Evolutionary conservation across 2,329 filamentous ascomycete genomes (phyloP).

Genomic region (Pezicula rhizophila): DNA sequence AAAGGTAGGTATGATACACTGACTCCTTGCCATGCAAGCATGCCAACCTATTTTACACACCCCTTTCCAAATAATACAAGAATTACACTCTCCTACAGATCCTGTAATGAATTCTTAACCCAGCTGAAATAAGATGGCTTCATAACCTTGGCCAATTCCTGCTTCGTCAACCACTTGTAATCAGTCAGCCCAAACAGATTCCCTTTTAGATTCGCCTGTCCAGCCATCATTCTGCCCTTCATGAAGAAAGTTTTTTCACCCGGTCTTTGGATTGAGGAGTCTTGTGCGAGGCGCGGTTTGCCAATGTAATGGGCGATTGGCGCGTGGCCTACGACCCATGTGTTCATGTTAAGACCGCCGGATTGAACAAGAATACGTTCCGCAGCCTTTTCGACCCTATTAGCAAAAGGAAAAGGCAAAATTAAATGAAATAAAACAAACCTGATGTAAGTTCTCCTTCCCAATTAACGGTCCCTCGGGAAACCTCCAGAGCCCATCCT

Average conservation of each 20-base stretch:
- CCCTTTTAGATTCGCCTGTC: constrained; percentile 73
- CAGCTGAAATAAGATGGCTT: constrained; percentile 63
- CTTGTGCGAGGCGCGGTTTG: constrained; percentile 40
- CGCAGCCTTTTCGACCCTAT: constrained; percentile 57
- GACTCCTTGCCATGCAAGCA: too few relatives aligned
- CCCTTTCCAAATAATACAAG: too few relatives aligned
- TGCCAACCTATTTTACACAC: too few relatives aligned
- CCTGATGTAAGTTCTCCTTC: constrained; percentile 76
- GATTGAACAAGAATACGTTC: constrained; percentile 70
- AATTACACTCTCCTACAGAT: constrained; percentile 46
- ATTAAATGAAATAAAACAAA: constrained; percentile 39
- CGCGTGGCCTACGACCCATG: constrained; percentile 88
- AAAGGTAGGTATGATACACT: too few relatives aligned
- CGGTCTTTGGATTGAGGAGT: constrained; percentile 34
- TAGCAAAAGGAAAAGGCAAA: constrained; percentile 1
- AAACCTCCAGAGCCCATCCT: constrained; percentile 72
- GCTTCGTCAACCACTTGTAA: constrained; percentile 88
- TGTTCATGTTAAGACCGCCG: constrained; percentile 95
- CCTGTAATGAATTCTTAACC: constrained; percentile 77
- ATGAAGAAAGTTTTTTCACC: constrained; percentile 92
- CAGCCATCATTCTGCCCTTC: constrained; percentile 93
- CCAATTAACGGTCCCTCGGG: constrained; percentile 64
- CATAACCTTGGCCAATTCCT: constrained; percentile 71
- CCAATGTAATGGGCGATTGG: constrained; percentile 75
- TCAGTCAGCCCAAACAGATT: constrained; percentile 71